phyloP scores from a whole-genome alignment of 1,284 basidiomycete genomes.

The Exobasidium cylindrosporum region DNA sequence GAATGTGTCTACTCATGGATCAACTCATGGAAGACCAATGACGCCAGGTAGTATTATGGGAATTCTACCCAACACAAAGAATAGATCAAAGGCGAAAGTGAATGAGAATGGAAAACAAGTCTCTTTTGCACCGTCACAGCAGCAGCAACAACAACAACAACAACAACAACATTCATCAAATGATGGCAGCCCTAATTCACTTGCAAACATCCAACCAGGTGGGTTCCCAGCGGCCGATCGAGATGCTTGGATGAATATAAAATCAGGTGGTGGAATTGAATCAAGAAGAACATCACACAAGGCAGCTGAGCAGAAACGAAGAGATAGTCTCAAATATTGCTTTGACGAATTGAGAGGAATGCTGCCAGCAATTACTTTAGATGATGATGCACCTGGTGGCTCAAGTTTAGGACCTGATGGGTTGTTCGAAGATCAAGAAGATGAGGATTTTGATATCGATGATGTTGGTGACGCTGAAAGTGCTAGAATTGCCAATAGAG shows the following conservation, averaged over 20 bases:
- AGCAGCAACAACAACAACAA: neutral
- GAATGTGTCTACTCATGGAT: slow-evolving; percentile 28
- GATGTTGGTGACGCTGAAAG: slow-evolving; percentile 29
- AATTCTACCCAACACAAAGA: slow-evolving; percentile 16
- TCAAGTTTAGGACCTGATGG: slow-evolving; percentile 51
- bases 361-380: slow-evolving; percentile 63
- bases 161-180: neutral
- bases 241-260: slow-evolving; percentile 38
- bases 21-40: slow-evolving; percentile 37
- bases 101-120: slow-evolving; percentile 7
- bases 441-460: slow-evolving; percentile 39
- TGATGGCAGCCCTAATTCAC: slow-evolving; percentile 1
- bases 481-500: slow-evolving; percentile 60
- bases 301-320: slow-evolving; percentile 91
- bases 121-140: slow-evolving; percentile 16
- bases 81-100: neutral
- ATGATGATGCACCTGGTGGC: slow-evolving; percentile 49
- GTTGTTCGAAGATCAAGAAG: slow-evolving; percentile 33
- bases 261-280: slow-evolving; percentile 43
- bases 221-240: slow-evolving; percentile 34
- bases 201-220: slow-evolving; percentile 28
- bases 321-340: slow-evolving; percentile 90
- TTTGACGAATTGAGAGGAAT: slow-evolving; percentile 88
- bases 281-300: slow-evolving; percentile 89
- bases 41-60: slow-evolving; percentile 53